phyloP scores from a whole-genome alignment of 129 eudicot genomes.

The Ambrosia trifida region DNA sequence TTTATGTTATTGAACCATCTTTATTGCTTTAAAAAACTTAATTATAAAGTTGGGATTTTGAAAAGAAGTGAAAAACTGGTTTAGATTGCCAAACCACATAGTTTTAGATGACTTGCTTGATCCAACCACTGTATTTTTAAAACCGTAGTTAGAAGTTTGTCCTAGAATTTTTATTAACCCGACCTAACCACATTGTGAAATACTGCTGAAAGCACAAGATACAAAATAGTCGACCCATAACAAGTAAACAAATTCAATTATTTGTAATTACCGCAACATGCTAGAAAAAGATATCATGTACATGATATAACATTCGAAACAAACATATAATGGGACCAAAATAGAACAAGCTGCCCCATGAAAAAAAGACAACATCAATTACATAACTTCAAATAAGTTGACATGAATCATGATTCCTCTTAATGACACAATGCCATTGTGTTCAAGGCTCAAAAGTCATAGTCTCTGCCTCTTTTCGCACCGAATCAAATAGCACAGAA shows the following conservation, averaged over 20 bases:
- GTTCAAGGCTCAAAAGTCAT: conserved; percentile 71
- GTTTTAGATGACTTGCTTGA: too few species aligned
- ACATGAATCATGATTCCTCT: conserved; percentile 3
- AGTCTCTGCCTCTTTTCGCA: conserved; percentile 70
- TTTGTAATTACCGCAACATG: neutral
- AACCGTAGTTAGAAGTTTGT: neutral
- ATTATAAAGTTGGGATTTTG: too few species aligned
- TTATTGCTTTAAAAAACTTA: too few species aligned
- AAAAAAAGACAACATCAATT: conserved; percentile 11
- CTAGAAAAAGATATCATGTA: neutral
- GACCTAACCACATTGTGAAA: neutral
- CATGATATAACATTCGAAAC: conserved; percentile 5
- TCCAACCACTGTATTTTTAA: too few species aligned
- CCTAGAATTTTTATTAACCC: neutral
- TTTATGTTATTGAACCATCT: too few species aligned
- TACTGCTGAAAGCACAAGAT: neutral
- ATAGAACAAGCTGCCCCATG: conserved; percentile 7
- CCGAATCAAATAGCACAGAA: conserved; percentile 72
- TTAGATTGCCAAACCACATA: too few species aligned
- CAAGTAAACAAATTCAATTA: neutral
- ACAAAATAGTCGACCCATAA: too few species aligned
- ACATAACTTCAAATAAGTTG: conserved; percentile 3
- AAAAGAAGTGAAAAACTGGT: too few species aligned
- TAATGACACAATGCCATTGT: conserved; percentile 4
- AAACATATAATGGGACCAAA: conserved; percentile 1